Conservation (phyloP, 495 filamentous ascomycete species). For the Neurospora hispaniola region DNA sequence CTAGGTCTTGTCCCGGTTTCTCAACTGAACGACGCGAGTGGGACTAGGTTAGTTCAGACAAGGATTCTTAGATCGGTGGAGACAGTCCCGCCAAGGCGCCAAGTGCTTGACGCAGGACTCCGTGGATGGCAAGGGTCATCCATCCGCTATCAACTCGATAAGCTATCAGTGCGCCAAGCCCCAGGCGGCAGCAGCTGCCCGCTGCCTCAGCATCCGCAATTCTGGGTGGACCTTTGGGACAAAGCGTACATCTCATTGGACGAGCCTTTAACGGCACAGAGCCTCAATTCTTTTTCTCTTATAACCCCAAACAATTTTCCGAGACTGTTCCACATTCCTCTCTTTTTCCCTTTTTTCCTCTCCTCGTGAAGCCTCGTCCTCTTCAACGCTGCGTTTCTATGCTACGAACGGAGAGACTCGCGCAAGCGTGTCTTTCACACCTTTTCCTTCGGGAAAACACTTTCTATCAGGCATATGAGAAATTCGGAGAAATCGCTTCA, state of each 20-base stretch:
- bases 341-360: slow-evolving; percentile 28
- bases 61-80: neutral
- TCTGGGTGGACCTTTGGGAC: neutral
- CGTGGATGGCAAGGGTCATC: neutral
- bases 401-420: slow-evolving; percentile 72
- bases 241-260: neutral
- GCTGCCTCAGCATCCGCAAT: neutral
- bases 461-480: slow-evolving; percentile 76
- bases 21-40: neutral
- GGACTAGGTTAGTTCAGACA: neutral
- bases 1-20: neutral
- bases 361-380: slow-evolving; percentile 71
- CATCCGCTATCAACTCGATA: neutral
- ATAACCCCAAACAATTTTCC: slow-evolving; percentile 19
- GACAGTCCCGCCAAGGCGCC: neutral
- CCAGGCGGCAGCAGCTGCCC: neutral
- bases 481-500: slow-evolving; percentile 85
- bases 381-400: slow-evolving; percentile 99
- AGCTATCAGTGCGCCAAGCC: neutral
- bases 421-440: slow-evolving; percentile 27
- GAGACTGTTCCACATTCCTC: slow-evolving; percentile 6
- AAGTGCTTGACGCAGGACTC: neutral
- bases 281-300: slow-evolving; percentile 8
- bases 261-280: neutral
- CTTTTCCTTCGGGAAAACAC: neutral